Percentiles rank a stretch among this genome's conserved stretches.
These are phyloP conservation scores for Kwoniella europaea DNA, from an alignment of 768 basidiomycete genomes.

Conservation along the genomic window DNA sequence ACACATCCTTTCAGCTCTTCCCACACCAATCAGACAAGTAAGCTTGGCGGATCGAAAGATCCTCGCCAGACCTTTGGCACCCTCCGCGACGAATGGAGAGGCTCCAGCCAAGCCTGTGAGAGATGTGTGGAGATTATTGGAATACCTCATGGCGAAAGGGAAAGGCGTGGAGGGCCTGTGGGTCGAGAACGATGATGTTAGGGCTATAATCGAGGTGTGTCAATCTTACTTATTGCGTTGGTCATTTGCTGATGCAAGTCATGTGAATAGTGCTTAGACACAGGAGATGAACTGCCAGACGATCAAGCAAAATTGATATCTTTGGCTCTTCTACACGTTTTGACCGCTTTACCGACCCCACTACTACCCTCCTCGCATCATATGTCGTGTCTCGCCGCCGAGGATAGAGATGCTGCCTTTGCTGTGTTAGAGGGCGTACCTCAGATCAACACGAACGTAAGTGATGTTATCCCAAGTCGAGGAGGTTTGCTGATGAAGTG, in stretches of 20 bases:
- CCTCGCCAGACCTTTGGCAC: conserved; percentile 20
- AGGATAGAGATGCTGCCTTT: conserved; percentile 48
- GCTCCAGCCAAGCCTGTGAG: conserved; percentile 27
- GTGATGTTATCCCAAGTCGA: not conserved
- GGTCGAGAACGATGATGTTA: conserved; percentile 20
- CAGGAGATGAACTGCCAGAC: conserved; percentile 16
- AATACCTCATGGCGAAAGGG: conserved; percentile 42
- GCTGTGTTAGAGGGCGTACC: conserved; percentile 42
- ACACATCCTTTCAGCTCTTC: conserved; percentile 27
- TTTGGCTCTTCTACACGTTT: conserved; percentile 34
- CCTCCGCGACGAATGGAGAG: conserved; percentile 16
- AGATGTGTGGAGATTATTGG: conserved; percentile 46
- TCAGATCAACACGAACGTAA: conserved; percentile 47
- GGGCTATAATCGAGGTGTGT: conserved; percentile 42
- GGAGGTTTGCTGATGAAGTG: not conserved
- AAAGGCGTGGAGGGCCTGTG: conserved; percentile 26
- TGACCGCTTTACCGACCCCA: conserved; percentile 34
- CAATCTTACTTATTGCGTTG: not conserved
- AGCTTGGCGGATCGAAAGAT: conserved; percentile 29
- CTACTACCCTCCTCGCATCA: conserved; percentile 35
- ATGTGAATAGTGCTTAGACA: conserved; percentile 24
- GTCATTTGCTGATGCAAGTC: not conserved
- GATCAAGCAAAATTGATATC: conserved; percentile 11
- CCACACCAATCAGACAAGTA: conserved; percentile 23
- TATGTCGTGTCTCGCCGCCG: conserved; percentile 27